A percentile compares a stretch with the other conserved stretches of the same genome.
phyloP scores from a whole-genome alignment of 23 red algal genomes.

The Chondrus crispus region DNA sequence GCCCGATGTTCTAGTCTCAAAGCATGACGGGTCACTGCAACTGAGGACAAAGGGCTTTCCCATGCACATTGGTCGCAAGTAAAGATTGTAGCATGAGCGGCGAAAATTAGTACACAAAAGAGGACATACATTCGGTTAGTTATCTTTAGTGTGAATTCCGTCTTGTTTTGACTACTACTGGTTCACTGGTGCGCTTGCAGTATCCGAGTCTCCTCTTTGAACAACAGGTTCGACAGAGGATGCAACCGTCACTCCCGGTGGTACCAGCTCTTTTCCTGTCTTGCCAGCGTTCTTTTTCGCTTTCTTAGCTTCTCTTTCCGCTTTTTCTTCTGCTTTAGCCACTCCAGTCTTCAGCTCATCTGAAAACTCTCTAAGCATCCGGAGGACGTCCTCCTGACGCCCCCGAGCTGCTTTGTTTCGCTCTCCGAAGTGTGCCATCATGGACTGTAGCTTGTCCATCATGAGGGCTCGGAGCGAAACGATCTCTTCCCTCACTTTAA shows the following conservation, averaged over 20 bases:
- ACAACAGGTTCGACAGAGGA: too few relatives aligned
- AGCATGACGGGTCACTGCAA: too few relatives aligned
- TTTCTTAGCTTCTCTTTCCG: slow-evolving; percentile 72
- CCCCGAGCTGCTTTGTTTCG: slow-evolving; percentile 83
- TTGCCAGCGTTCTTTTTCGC: slow-evolving; percentile 4
- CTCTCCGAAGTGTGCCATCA: slow-evolving; percentile 94
- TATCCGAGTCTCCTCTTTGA: too few relatives aligned
- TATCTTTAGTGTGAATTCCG: too few relatives aligned
- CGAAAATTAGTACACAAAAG: too few relatives aligned
- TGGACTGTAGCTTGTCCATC: slow-evolving; percentile 75
- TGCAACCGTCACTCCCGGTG: neutral
- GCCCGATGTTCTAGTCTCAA: too few relatives aligned
- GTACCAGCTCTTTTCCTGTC: neutral
- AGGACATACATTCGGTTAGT: too few relatives aligned
- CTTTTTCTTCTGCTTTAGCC: slow-evolving; percentile 42
- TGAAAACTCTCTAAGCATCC: slow-evolving; percentile 85
- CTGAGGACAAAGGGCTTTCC: too few relatives aligned
- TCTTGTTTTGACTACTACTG: too few relatives aligned
- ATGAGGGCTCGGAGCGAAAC: slow-evolving; percentile 81
- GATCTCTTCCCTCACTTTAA: slow-evolving; percentile 85
- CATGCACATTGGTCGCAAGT: too few relatives aligned
- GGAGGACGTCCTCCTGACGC: slow-evolving; percentile 79
- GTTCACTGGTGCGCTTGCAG: too few relatives aligned
- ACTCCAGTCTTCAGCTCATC: slow-evolving; percentile 41
- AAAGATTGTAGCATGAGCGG: too few relatives aligned